Evolutionary conservation across 164 flowering plant species (phyloP).

Genomic region (Litsea cubeba): DNA sequence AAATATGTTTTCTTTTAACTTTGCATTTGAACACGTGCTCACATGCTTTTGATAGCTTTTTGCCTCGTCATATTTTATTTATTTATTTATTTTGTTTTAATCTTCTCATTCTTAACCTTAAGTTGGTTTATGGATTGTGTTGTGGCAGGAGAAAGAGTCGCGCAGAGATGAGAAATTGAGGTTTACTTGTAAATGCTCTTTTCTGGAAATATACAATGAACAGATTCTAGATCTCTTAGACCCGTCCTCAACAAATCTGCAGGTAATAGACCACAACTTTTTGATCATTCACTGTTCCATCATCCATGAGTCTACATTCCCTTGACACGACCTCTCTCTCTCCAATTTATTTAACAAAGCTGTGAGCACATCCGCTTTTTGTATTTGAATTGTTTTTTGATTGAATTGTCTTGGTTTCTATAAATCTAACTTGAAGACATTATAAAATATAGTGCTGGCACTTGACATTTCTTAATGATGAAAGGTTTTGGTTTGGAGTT

Average conservation of each 20-base stretch:
- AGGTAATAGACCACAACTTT: constrained; percentile 35
- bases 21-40: too few relatives aligned
- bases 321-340: neutral
- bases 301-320: neutral
- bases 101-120: neutral
- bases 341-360: neutral
- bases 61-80: too few relatives aligned
- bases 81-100: too few relatives aligned
- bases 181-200: constrained; percentile 90
- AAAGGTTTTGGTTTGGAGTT: constrained; percentile 3
- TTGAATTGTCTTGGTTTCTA: neutral
- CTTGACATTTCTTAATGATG: neutral
- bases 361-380: neutral
- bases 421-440: neutral
- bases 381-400: neutral
- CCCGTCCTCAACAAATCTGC: constrained; percentile 80
- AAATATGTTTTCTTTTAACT: too few relatives aligned
- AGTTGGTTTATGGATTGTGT: constrained; percentile 13
- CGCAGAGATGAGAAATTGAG: constrained; percentile 80
- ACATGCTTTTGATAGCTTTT: too few relatives aligned
- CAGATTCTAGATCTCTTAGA: constrained; percentile 95
- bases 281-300: neutral
- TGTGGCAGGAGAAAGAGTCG: constrained; percentile 74
- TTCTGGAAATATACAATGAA: constrained; percentile 94
- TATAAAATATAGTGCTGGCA: too few relatives aligned